phyloP scores from a whole-genome alignment of 441 rosid species.

The Cnidoscolus chayamansa region DNA sequence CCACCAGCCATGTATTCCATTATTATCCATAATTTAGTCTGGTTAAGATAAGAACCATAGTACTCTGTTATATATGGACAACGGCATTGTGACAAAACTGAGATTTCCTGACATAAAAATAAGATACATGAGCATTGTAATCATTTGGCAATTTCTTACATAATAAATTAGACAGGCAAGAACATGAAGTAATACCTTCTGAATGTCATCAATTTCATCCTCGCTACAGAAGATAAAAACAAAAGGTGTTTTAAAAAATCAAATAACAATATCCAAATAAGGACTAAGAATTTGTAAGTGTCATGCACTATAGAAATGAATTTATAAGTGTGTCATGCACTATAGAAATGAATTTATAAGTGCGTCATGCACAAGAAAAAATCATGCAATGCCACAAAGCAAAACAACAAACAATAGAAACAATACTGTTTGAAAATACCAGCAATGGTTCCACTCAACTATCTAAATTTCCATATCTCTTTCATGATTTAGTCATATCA shows the following conservation, averaged over 20 bases:
- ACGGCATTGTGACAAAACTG: conserved; percentile 96
- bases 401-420: neutral
- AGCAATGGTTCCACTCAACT: neutral
- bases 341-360: neutral
- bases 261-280: neutral
- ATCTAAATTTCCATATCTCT: neutral
- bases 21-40: conserved; percentile 97
- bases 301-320: neutral
- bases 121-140: conserved; percentile 34
- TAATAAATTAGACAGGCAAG: conserved; percentile 17
- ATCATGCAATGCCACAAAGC: conserved; percentile 1
- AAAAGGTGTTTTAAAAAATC: conserved; percentile 14
- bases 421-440: neutral
- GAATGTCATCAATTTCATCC: conserved; percentile 99
- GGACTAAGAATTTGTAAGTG: neutral
- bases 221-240: conserved; percentile 48
- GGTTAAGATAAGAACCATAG: conserved; percentile 96
- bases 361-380: neutral
- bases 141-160: conserved; percentile 17
- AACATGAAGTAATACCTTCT: conserved; percentile 58
- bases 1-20: conserved; percentile 99
- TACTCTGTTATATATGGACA: conserved; percentile 94
- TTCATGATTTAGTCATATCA: conserved; percentile 6
- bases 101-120: conserved; percentile 73
- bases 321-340: neutral